Conservation (phyloP, 1,284 basidiomycete species). For the Bjerkandera adusta region DNA sequence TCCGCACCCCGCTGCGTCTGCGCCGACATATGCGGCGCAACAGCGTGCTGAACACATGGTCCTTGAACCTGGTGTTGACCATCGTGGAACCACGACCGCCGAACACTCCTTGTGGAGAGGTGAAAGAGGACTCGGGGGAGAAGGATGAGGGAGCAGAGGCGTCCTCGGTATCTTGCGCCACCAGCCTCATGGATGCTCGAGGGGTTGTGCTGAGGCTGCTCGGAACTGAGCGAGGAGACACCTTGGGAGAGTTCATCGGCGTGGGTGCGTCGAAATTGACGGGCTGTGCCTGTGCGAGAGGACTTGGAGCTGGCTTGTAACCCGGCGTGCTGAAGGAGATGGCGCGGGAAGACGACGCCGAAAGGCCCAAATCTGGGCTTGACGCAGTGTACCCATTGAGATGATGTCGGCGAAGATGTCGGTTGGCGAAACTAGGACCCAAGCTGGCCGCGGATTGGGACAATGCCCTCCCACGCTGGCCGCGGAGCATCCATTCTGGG, state of each 20-base stretch:
- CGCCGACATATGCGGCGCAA: conserved; percentile 63
- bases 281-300: conserved; percentile 39
- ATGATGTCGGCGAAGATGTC: conserved; percentile 33
- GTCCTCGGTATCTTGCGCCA: conserved; percentile 25
- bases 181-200: not conserved
- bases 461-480: conserved; percentile 48
- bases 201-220: not conserved
- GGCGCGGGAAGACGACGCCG: conserved; percentile 14
- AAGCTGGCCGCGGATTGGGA: conserved; percentile 43
- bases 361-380: conserved; percentile 56
- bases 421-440: conserved; percentile 21
- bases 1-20: conserved; percentile 36
- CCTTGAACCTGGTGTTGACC: conserved; percentile 90
- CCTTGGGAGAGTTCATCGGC: conserved; percentile 51
- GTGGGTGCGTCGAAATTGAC: conserved; percentile 45
- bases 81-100: conserved; percentile 88
- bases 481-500: conserved; percentile 85
- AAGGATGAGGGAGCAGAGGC: conserved; percentile 7
- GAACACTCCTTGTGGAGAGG: conserved; percentile 46
- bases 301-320: conserved; percentile 32
- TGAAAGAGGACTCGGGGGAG: conserved; percentile 15
- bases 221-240: conserved; percentile 8
- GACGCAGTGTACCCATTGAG: conserved; percentile 56
- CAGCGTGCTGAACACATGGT: conserved; percentile 89
- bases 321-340: conserved; percentile 16